phyloP scores from a whole-genome alignment of 2,329 filamentous ascomycete genomes.

The Ophiocordyceps sinensis region DNA sequence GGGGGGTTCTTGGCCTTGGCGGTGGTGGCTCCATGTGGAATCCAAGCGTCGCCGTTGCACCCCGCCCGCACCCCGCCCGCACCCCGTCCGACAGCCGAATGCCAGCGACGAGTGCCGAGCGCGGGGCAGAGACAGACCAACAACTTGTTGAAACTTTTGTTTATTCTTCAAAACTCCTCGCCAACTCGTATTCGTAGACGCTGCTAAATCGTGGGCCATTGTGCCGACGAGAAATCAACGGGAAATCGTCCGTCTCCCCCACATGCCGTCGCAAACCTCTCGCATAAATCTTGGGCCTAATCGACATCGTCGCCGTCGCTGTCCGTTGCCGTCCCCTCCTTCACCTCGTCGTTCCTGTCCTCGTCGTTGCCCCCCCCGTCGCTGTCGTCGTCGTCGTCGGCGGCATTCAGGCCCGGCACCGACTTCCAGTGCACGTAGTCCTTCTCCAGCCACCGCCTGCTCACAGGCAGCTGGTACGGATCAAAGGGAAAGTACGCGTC shows the following conservation, averaged over 20 bases:
- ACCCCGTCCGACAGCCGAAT: no score
- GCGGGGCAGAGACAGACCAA: no score
- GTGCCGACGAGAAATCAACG: not conserved
- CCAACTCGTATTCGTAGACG: no score
- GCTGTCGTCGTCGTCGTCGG: constrained; percentile 35
- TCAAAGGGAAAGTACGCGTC: constrained; percentile 97
- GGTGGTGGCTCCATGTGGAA: no score
- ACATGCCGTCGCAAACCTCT: constrained; percentile 5
- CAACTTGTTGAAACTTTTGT: no score
- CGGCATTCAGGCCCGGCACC: constrained; percentile 53
- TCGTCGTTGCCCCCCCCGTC: constrained; percentile 23
- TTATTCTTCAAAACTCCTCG: no score
- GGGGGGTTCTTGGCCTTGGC: no score
- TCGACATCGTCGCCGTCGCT: constrained; percentile 28
- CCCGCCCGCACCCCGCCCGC: no score
- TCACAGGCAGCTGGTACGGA: constrained; percentile 79
- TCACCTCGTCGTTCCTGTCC: constrained; percentile 28
- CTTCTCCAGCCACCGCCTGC: constrained; percentile 73
- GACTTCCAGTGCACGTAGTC: constrained; percentile 74
- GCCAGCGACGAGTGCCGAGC: no score
- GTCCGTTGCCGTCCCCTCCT: constrained; percentile 35
- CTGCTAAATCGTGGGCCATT: no score
- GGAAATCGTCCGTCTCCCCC: no score
- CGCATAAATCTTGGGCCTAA: constrained; percentile 8
- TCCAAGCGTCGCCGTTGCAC: no score